Evolutionary conservation across 1,139 yeast species (phyloP).

Genomic region (Scheffersomyces quercinus): DNA sequence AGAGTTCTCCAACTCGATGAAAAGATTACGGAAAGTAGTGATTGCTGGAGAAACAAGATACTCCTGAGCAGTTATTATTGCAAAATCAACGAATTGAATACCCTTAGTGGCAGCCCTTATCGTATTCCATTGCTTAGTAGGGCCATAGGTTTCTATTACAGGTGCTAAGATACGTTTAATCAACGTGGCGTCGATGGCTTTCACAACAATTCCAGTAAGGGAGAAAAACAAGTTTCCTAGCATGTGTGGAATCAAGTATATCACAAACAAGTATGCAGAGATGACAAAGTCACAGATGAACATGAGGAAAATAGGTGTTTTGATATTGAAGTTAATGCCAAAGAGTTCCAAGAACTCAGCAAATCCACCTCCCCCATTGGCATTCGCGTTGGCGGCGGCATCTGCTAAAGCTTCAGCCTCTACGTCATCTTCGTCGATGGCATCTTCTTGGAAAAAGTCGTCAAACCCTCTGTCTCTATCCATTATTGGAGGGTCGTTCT

Average conservation of each 20-base stretch:
- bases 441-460: background rate
- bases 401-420: slow-evolving; percentile 11
- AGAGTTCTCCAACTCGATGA: slow-evolving; percentile 12
- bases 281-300: slow-evolving; percentile 43
- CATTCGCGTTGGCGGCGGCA: slow-evolving; percentile 5
- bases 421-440: slow-evolving; percentile 12
- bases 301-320: slow-evolving; percentile 40
- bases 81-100: slow-evolving; percentile 12
- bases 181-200: slow-evolving; percentile 1
- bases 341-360: slow-evolving; percentile 31
- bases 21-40: slow-evolving; percentile 16
- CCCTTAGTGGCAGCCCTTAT: slow-evolving; percentile 7
- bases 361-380: slow-evolving; percentile 14
- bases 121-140: background rate
- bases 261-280: slow-evolving; percentile 41
- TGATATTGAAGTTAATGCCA: slow-evolving; percentile 36
- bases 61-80: slow-evolving; percentile 7
- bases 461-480: background rate
- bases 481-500: no score
- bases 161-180: background rate
- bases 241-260: slow-evolving; percentile 58
- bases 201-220: slow-evolving; percentile 9
- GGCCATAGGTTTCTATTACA: background rate
- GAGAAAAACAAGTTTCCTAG: slow-evolving; percentile 40
- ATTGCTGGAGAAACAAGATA: slow-evolving; percentile 7